A percentile compares a stretch with the other conserved stretches of the same genome.
phyloP scores from a whole-genome alignment of 1,284 basidiomycete genomes.

The Papiliotrema fonsecae region DNA sequence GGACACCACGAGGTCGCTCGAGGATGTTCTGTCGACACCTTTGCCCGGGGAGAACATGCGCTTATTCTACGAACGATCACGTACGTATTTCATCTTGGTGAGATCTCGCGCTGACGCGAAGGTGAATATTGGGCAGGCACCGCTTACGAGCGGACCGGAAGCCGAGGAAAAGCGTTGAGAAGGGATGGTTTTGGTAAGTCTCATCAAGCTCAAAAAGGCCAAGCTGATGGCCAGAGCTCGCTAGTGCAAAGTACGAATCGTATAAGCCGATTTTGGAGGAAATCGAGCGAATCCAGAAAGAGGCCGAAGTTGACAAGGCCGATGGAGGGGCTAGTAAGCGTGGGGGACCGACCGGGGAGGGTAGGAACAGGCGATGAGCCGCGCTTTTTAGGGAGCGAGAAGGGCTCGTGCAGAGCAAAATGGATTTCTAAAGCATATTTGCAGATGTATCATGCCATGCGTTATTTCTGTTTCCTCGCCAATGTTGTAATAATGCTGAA shows the following conservation, averaged over 20 bases:
- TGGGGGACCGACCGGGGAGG: background rate
- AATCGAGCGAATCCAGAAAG: constrained; percentile 76
- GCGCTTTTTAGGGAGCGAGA: too few relatives aligned
- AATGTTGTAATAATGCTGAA: too few relatives aligned
- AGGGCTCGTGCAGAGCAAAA: too few relatives aligned
- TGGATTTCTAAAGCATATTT: too few relatives aligned
- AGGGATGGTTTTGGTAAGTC: constrained; percentile 70
- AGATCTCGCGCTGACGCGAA: background rate
- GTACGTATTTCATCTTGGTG: constrained; percentile 48
- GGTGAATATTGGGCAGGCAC: constrained; percentile 67
- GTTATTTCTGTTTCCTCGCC: too few relatives aligned
- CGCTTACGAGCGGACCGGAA: constrained; percentile 57
- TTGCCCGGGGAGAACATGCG: constrained; percentile 82
- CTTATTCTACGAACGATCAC: constrained; percentile 75
- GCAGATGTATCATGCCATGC: too few relatives aligned
- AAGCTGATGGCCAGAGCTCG: constrained; percentile 3
- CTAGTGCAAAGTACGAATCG: constrained; percentile 44
- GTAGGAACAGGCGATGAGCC: constrained; percentile 3
- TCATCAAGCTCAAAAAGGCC: background rate
- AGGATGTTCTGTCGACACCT: constrained; percentile 76
- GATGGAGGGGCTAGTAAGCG: constrained; percentile 61
- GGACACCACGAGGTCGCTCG: constrained; percentile 60
- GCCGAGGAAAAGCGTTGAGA: constrained; percentile 73
- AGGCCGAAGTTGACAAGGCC: constrained; percentile 61
- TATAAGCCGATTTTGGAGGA: constrained; percentile 76